These are phyloP conservation scores for Botrytis aclada DNA, from an alignment of 2,329 filamentous ascomycete species.

Conservation along the genomic window DNA sequence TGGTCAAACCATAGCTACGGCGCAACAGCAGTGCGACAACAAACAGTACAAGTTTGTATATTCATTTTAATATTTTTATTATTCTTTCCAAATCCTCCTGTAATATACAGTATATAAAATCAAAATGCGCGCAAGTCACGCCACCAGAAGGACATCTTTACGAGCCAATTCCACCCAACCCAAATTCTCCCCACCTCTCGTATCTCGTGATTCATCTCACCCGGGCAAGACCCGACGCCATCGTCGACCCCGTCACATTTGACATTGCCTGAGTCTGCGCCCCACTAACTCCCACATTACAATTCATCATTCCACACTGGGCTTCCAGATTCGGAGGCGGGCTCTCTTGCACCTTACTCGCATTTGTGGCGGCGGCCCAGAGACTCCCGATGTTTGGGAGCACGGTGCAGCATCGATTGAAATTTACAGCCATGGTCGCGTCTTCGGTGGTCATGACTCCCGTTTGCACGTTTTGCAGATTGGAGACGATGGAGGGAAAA, in stretches of 20 bases:
- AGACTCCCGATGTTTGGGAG: constrained; percentile 24
- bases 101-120: not conserved
- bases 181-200: not conserved
- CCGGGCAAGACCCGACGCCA: not conserved
- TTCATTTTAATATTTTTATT: not conserved
- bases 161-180: not conserved
- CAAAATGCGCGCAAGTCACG: not conserved
- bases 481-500: constrained; percentile 25
- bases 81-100: not conserved
- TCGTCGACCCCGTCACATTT: not conserved
- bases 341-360: constrained; percentile 16
- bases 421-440: constrained; percentile 25
- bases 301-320: constrained; percentile 25
- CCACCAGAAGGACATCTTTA: not conserved
- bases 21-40: not conserved
- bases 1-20: not conserved
- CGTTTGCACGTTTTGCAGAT: constrained; percentile 21
- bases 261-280: not conserved
- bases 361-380: constrained; percentile 21
- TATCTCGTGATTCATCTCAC: not conserved
- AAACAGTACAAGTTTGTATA: not conserved
- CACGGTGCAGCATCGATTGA: constrained; percentile 26
- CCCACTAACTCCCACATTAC: constrained; percentile 21
- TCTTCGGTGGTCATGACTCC: constrained; percentile 24
- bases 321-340: constrained; percentile 22